A percentile compares a stretch with the other conserved stretches of the same genome.
These are phyloP conservation scores for Blepharisma japonicum DNA, from an alignment of 73 alveolate genomes.

Conservation along the genomic window DNA sequence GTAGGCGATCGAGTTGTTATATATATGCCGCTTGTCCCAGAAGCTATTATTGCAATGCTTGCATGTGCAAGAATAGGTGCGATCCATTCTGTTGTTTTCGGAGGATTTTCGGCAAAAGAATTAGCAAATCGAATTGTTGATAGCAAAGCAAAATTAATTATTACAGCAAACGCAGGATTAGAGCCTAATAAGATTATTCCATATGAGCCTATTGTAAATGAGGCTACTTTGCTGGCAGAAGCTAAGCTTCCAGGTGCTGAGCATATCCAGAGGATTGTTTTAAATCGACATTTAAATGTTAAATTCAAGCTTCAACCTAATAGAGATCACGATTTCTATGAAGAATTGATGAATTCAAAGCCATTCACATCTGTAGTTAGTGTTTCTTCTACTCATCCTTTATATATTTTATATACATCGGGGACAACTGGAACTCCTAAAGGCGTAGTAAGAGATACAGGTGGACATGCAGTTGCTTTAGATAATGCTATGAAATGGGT, in stretches of 20 bases:
- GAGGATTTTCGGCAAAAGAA: slow-evolving; percentile 97
- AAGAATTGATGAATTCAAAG: slow-evolving; percentile 60
- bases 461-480: slow-evolving; percentile 93
- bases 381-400: slow-evolving; percentile 82
- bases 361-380: slow-evolving; percentile 42
- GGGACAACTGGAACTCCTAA: slow-evolving; percentile 99
- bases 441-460: slow-evolving; percentile 98
- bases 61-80: slow-evolving; percentile 99
- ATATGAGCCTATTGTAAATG: slow-evolving; percentile 82
- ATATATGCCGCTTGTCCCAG: slow-evolving; percentile 99
- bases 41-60: slow-evolving; percentile 94
- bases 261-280: too few species aligned
- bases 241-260: not conserved
- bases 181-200: slow-evolving; percentile 89
- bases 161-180: slow-evolving; percentile 93
- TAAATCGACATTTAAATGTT: not conserved
- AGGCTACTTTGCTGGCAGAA: slow-evolving; percentile 73
- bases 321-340: slow-evolving; percentile 35
- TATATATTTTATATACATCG: slow-evolving; percentile 96
- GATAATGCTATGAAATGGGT: slow-evolving; percentile 90
- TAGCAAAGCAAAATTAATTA: slow-evolving; percentile 79
- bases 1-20: slow-evolving; percentile 93
- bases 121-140: slow-evolving; percentile 90
- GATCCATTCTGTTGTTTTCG: slow-evolving; percentile 98
- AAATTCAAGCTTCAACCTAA: not conserved